These are phyloP conservation scores for Candida krabiensis DNA, from an alignment of 805 yeast species.

Conservation along the genomic window DNA sequence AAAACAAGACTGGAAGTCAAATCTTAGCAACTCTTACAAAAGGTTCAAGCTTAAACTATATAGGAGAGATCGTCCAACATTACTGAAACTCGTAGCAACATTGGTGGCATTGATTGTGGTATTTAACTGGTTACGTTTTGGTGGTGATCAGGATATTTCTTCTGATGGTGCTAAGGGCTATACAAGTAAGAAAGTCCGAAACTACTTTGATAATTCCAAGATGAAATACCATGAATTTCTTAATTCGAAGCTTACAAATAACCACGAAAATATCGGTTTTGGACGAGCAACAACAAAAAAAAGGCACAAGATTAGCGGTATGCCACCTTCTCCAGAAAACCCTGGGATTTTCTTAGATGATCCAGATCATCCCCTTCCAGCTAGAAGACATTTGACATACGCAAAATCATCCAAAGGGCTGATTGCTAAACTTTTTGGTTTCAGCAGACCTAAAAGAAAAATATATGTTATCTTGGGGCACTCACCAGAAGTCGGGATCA, in stretches of 20 bases:
- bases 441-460: slow-evolving; percentile 28
- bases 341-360: slow-evolving; percentile 28
- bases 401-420: slow-evolving; percentile 3
- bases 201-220: slow-evolving; percentile 18
- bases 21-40: slow-evolving; percentile 5
- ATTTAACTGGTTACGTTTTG: slow-evolving; percentile 2
- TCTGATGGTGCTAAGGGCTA: not conserved
- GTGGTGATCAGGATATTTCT: not conserved
- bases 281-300: slow-evolving; percentile 17
- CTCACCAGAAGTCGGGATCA: slow-evolving; percentile 41
- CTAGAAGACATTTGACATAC: slow-evolving; percentile 3
- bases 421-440: slow-evolving; percentile 2
- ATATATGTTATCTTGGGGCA: slow-evolving; percentile 40
- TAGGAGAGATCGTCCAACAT: slow-evolving; percentile 10
- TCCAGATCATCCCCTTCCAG: not conserved
- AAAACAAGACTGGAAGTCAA: slow-evolving; percentile 7
- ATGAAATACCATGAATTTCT: slow-evolving; percentile 23
- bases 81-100: slow-evolving; percentile 5
- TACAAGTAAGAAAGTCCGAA: slow-evolving; percentile 12
- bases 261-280: slow-evolving; percentile 27
- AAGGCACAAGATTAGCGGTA: slow-evolving; percentile 25
- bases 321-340: slow-evolving; percentile 24
- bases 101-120: not conserved
- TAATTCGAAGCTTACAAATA: slow-evolving; percentile 23
- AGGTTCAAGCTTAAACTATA: slow-evolving; percentile 10